These are phyloP conservation scores for Diaporthe vaccinii DNA, from an alignment of 2,329 filamentous ascomycete species.

Conservation along the genomic window DNA sequence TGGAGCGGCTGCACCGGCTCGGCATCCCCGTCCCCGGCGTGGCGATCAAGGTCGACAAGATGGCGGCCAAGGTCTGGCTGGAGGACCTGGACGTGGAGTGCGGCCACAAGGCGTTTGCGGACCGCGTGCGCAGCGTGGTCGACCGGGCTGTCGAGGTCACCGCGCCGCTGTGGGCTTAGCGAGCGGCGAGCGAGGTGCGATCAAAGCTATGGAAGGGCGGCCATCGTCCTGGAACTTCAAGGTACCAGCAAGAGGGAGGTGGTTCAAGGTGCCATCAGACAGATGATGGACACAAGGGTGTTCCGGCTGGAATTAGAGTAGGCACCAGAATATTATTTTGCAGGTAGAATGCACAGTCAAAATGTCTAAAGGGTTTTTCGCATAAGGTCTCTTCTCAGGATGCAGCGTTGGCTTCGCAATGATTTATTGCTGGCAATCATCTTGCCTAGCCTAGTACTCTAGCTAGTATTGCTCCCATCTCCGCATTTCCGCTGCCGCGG, in stretches of 20 bases:
- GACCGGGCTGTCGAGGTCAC: slow-evolving; percentile 91
- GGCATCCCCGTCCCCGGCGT: slow-evolving; percentile 94
- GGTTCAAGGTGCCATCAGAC: no score
- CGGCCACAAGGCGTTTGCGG: slow-evolving; percentile 80
- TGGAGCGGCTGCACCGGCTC: slow-evolving; percentile 83
- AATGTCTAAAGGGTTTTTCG: background rate
- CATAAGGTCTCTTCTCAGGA: background rate
- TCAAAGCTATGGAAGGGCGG: background rate
- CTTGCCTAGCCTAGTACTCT: background rate
- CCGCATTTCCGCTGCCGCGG: background rate
- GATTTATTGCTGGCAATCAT: slow-evolving; percentile 1
- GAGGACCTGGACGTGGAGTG: slow-evolving; percentile 94
- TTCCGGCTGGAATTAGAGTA: background rate
- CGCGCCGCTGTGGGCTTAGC: slow-evolving; percentile 76
- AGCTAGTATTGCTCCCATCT: background rate
- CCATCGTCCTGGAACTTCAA: background rate
- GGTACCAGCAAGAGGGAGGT: background rate
- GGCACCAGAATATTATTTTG: background rate
- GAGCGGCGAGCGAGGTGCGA: no score
- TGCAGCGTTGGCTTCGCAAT: background rate
- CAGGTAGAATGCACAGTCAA: slow-evolving; percentile 6
- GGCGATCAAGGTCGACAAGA: slow-evolving; percentile 88
- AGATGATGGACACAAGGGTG: no score
- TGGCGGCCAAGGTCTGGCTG: slow-evolving; percentile 89
- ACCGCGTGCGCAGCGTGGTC: slow-evolving; percentile 89